phyloP scores from a whole-genome alignment of 257 asterid species.

The Solanum tarijense region DNA sequence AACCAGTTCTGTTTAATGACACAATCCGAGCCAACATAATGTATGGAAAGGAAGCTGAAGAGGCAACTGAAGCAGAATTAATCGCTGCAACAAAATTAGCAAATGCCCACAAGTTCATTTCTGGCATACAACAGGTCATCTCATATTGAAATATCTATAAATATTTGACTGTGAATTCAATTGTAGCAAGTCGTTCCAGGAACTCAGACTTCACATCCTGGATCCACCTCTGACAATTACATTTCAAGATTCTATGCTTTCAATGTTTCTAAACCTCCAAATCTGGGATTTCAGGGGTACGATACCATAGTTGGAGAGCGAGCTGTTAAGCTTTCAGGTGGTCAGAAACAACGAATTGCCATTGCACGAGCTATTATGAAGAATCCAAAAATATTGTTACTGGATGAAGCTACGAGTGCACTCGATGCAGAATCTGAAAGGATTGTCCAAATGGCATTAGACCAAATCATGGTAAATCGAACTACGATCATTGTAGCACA shows the following conservation, averaged over 20 bases:
- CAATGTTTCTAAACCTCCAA: not conserved
- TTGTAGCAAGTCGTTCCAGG: not conserved
- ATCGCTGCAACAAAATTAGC: not conserved
- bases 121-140: not conserved
- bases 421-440: not conserved
- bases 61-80: not conserved
- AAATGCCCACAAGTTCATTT: not conserved
- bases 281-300: not conserved
- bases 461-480: not conserved
- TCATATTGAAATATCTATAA: not conserved
- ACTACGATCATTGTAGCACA: not conserved
- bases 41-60: not conserved
- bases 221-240: not conserved
- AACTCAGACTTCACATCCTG: not conserved
- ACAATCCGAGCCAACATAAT: not conserved
- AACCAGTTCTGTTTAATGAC: slow-evolving; percentile 43
- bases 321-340: not conserved
- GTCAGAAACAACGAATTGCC: not conserved
- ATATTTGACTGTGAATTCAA: not conserved
- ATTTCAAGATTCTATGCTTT: not conserved
- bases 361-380: not conserved
- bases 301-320: not conserved
- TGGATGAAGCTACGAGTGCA: not conserved
- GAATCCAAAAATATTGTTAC: not conserved
- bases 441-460: not conserved